These are phyloP conservation scores for Sarcomyxa edulis DNA, from an alignment of 768 basidiomycete species.

Conservation along the genomic window DNA sequence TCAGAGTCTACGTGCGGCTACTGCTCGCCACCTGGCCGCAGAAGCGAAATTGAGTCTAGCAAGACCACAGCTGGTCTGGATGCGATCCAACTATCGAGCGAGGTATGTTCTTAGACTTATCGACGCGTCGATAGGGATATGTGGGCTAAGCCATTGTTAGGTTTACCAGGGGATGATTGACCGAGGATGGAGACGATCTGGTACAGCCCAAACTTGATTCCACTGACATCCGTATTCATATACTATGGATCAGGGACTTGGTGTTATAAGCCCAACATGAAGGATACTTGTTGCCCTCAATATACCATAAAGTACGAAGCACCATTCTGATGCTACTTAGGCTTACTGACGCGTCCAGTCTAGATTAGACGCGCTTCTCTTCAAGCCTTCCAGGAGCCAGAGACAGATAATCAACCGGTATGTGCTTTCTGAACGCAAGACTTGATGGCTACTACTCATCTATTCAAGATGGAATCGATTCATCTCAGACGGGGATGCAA, in stretches of 20 bases:
- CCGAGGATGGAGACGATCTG: conserved; percentile 81
- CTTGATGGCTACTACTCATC: conserved; percentile 2
- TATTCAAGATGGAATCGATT: conserved; percentile 66
- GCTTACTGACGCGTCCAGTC: conserved; percentile 1
- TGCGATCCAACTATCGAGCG: conserved; percentile 48
- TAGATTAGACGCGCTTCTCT: conserved; percentile 62
- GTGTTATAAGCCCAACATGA: conserved; percentile 86
- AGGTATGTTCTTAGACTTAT: conserved; percentile 26
- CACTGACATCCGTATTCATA: background rate
- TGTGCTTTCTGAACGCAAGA: conserved; percentile 6
- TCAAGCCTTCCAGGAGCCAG: conserved; percentile 70
- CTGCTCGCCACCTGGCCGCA: conserved; percentile 50
- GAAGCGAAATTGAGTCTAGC: conserved; percentile 36
- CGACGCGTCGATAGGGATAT: background rate
- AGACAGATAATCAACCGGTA: conserved; percentile 72
- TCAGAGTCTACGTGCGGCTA: conserved; percentile 57
- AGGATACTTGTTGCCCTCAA: conserved; percentile 83
- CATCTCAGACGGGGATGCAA: conserved; percentile 40
- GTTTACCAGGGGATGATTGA: conserved; percentile 81
- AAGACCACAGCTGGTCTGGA: conserved; percentile 43
- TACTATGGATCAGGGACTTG: conserved; percentile 39
- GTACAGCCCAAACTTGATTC: conserved; percentile 20
- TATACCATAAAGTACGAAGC: conserved; percentile 83
- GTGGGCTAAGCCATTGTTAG: conserved; percentile 27
- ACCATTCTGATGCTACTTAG: background rate